Evolutionary conservation across 139 green algal species (phyloP).

Genomic region (Eudorina sp.): DNA sequence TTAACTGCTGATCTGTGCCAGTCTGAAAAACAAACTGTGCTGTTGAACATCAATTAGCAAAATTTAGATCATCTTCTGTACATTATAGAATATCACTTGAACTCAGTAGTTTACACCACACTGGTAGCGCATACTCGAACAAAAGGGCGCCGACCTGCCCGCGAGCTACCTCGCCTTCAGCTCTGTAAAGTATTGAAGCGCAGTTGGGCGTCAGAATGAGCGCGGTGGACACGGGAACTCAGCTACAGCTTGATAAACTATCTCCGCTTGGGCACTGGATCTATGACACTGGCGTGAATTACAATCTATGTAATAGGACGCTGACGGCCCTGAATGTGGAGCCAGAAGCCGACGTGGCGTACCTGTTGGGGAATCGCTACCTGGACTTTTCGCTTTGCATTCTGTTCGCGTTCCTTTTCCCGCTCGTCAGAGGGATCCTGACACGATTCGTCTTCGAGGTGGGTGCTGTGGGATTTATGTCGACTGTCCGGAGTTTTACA

Average conservation of each 20-base stretch:
- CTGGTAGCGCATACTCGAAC: no score
- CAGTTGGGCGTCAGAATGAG: no score
- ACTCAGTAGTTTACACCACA: no score
- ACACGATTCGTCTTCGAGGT: constrained; percentile 53
- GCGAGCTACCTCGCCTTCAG: no score
- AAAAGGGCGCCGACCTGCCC: no score
- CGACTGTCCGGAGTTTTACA: no score
- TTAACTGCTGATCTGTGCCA: no score
- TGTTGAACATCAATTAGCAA: no score
- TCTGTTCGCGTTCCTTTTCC: constrained; percentile 59
- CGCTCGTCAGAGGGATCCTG: constrained; percentile 43
- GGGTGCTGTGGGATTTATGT: not conserved
- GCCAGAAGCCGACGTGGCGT: constrained; percentile 24
- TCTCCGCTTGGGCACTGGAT: constrained; percentile 35
- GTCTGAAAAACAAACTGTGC: no score
- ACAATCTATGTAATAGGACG: constrained; percentile 9
- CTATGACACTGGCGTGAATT: not conserved
- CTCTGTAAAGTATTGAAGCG: no score
- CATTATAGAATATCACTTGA: no score
- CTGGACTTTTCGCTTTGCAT: constrained; percentile 59
- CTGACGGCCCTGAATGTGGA: constrained; percentile 18
- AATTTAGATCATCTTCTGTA: no score
- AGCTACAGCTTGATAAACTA: constrained; percentile 40
- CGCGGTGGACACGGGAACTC: not conserved
- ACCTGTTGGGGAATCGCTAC: constrained; percentile 54